Evolutionary conservation across 495 filamentous ascomycete species (phyloP), one percentile per base, ranked within the genome.

Genomic region (Lepraria neglecta): DNA sequence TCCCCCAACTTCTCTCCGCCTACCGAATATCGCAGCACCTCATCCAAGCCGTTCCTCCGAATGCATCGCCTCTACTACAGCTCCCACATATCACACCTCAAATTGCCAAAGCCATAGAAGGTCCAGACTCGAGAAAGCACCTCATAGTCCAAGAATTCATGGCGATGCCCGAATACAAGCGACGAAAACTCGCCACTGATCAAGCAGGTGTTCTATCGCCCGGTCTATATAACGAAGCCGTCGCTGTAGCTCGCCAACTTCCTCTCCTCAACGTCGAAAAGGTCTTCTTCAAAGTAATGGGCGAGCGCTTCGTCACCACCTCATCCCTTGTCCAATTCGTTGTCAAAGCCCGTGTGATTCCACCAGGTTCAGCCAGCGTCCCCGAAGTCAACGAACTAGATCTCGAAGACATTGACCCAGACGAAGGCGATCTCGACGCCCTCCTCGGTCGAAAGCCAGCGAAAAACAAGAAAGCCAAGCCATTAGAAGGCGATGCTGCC

Each of bases 261-360:
- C 94, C 94, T 0, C 78, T 81, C 48, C 76, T 97, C 51, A 80
- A 87, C 60, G 82, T 97, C n/a, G 90, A 91, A 71, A 92, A 91
- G 76, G 89, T 90, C 3, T 98, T 95, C 76, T 98, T 98, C 83
- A 98, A 98, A 78, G 94, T 98, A 55, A 86, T 89, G 65, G 94
- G 94, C 61, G 94, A 98, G 75, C 88, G 85, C 61, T 89, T 84
- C 71, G 87, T 97, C 70, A 95, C 90, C 15, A 92, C 94, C n/a
- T 87, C 87, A 66, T 94, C 89, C 65, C 80, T 98, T 50, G 91
- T 97, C 50, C 90, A 92, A 56, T 86, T 98, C 58, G 89, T 98
- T 50, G 80, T 98, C 64, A 98, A 98, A 76, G 90, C 84, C n/a
- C 89, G 94, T 60, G 86, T 98, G 62, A 83, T 97, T 21, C 92